phyloP scores from a whole-genome alignment of 306 rosid genomes.

The Prunus salicina region DNA sequence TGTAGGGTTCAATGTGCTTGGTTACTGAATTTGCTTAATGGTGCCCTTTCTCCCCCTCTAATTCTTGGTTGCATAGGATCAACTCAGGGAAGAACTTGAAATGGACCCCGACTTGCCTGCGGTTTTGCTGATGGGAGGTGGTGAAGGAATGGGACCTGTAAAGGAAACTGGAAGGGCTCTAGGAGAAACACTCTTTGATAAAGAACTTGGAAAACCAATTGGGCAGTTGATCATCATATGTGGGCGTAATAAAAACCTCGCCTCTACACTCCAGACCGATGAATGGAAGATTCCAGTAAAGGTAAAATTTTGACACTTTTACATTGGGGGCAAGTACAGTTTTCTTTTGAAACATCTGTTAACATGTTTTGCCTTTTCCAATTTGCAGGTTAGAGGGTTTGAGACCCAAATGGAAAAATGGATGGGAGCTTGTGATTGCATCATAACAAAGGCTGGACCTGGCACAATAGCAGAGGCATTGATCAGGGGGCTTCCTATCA shows the following conservation, averaged over 20 bases:
- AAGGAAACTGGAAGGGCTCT: slow-evolving; percentile 92
- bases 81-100: slow-evolving; percentile 77
- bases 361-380: slow-evolving; percentile 17
- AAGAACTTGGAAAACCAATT: slow-evolving; percentile 59
- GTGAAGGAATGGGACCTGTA: slow-evolving; percentile 99
- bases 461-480: slow-evolving; percentile 98
- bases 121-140: slow-evolving; percentile 96
- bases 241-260: slow-evolving; percentile 75
- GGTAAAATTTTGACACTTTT: slow-evolving; percentile 33
- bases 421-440: slow-evolving; percentile 99
- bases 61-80: slow-evolving; percentile 46
- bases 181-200: slow-evolving; percentile 64
- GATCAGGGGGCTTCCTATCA: slow-evolving; percentile 94
- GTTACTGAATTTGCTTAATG: slow-evolving; percentile 7
- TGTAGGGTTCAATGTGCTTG: neutral
- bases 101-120: slow-evolving; percentile 86
- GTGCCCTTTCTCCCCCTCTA: neutral
- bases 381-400: slow-evolving; percentile 75
- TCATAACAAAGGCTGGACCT: slow-evolving; percentile 98
- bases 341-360: slow-evolving; percentile 2
- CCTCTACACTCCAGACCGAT: slow-evolving; percentile 52
- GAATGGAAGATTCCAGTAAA: slow-evolving; percentile 86
- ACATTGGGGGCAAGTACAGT: neutral
- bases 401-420: slow-evolving; percentile 90
- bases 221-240: slow-evolving; percentile 83